A percentile compares a stretch with the other conserved stretches of the same genome.
Conservation (phyloP, 2,329 filamentous ascomycete species). For the Penicillium fuscoglaucum region DNA sequence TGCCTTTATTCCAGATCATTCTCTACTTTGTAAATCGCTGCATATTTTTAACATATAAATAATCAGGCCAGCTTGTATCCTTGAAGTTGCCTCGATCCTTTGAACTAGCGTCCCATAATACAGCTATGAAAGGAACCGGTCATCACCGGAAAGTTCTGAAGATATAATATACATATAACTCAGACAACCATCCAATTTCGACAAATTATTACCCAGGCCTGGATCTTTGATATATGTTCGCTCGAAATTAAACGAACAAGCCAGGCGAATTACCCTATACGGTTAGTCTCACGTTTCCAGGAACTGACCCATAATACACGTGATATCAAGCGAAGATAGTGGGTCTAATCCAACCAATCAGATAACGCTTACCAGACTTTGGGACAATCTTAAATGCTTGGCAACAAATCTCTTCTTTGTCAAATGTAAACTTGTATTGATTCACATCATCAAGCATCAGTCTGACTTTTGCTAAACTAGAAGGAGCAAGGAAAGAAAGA, state of each 20-base stretch:
- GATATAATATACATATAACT: too few species aligned
- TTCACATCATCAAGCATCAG: conserved; percentile 1
- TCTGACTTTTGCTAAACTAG: conserved; percentile 2
- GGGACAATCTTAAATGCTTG: conserved; percentile 9
- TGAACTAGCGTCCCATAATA: neutral
- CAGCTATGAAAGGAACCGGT: neutral
- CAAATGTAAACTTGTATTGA: conserved; percentile 5
- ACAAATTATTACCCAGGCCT: neutral
- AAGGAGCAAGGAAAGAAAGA: neutral
- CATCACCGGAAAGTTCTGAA: too few species aligned
- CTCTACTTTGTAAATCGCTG: neutral
- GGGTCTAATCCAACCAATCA: neutral
- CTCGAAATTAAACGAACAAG: neutral
- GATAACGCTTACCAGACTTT: neutral
- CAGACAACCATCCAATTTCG: neutral
- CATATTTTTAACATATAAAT: neutral
- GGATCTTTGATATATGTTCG: neutral
- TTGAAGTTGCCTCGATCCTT: neutral
- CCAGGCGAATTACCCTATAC: neutral
- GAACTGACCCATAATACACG: conserved; percentile 2
- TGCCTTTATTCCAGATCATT: neutral
- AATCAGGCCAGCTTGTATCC: neutral
- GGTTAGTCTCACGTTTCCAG: neutral
- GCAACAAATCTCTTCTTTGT: conserved; percentile 14
- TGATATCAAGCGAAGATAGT: conserved; percentile 4